Base-by-base conservation (phyloP, 129 eudicot genomes). In the Centella asiatica region DNA sequence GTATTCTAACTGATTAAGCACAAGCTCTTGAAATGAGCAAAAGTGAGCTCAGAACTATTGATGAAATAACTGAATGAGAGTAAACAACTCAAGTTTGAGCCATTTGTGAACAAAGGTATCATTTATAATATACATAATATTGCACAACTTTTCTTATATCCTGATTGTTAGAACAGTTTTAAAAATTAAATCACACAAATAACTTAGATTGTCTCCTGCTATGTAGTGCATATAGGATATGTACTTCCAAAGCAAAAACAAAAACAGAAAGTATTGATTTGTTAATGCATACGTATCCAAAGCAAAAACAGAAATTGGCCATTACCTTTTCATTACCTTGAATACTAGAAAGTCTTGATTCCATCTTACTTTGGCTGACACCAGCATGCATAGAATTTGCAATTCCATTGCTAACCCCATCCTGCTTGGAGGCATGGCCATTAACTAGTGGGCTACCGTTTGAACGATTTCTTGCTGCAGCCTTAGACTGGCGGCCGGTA, bases 281-380 rank as follows among this genome's bases (percentile, higher is more conserved):
- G 15, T 42, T 2, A 11, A n/a, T 14, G 15, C 17, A 11, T 11
- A 4, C 2, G 24, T 20, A 4, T 2, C 1, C 24, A 39, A 45
- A 52, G 53, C 64, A 58, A 39, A 39, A 46, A 20, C 55, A 52
- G 39, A 80, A 33, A 44, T 66, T 62, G 42, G 47, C 46, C 65
- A 70, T 69, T 77, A 87, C 98, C 98, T 83, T 85, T 76, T 73
- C 87, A 80, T 74, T 76, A 57, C 77, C 71, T 69, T 75, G 72
- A 65, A 60, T 73, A 56, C 69, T 73, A 39, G 80, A 77, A 63
- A 64, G 54, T 54, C 79, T 54, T 17, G 66, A 58, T 62, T 48
- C 85, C 37, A 37, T 31, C 66, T 69, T 75, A 65, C 68, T 79
- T 47, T 45, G 74, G 52, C 25, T 58, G 23, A 48, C 45, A 74